Percentiles rank a stretch among this genome's conserved stretches.
These are phyloP conservation scores for Tremella yokohamensis DNA, from an alignment of 768 basidiomycete species.

Conservation along the genomic window DNA sequence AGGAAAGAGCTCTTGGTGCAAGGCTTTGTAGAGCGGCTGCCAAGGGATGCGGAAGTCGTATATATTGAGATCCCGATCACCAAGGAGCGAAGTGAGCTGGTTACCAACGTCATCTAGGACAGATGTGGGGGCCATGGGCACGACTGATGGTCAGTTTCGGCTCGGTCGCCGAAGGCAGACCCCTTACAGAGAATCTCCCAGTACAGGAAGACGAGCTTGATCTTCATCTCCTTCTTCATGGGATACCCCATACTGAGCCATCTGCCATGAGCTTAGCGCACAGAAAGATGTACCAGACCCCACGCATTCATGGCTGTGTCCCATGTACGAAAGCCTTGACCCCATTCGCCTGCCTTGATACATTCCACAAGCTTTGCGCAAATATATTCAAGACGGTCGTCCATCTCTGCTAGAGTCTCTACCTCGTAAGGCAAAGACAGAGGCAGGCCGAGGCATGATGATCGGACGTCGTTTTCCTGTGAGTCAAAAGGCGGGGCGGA, in stretches of 20 bases:
- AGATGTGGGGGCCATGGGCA: conserved; percentile 27
- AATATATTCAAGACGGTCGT: conserved; percentile 71
- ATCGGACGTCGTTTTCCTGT: conserved; percentile 37
- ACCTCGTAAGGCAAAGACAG: conserved; percentile 66
- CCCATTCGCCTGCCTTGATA: conserved; percentile 75
- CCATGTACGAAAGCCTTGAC: conserved; percentile 75
- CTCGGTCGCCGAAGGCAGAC: not conserved
- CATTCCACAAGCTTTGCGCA: conserved; percentile 65
- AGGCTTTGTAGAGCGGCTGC: conserved; percentile 42
- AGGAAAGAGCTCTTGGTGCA: conserved; percentile 61
- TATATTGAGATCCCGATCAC: conserved; percentile 39
- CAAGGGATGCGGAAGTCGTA: conserved; percentile 48
- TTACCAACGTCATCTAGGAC: conserved; percentile 70
- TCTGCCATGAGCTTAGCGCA: conserved; percentile 51
- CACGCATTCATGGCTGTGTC: conserved; percentile 29
- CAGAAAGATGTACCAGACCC: not conserved
- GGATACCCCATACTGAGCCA: conserved; percentile 83
- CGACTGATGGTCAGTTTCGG: conserved; percentile 22
- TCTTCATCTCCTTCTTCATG: conserved; percentile 72
- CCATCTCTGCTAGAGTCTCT: conserved; percentile 72
- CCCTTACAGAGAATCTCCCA: conserved; percentile 59
- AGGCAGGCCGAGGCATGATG: conserved; percentile 44
- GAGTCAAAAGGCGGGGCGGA: conserved; percentile 11
- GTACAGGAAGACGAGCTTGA: conserved; percentile 71
- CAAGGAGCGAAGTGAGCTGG: conserved; percentile 74